A percentile compares a stretch with the other conserved stretches of the same genome.
Evolutionary conservation across 371 early-diverging fungal genomes (phyloP).

Genomic region (Phascolomyces articulosus): DNA sequence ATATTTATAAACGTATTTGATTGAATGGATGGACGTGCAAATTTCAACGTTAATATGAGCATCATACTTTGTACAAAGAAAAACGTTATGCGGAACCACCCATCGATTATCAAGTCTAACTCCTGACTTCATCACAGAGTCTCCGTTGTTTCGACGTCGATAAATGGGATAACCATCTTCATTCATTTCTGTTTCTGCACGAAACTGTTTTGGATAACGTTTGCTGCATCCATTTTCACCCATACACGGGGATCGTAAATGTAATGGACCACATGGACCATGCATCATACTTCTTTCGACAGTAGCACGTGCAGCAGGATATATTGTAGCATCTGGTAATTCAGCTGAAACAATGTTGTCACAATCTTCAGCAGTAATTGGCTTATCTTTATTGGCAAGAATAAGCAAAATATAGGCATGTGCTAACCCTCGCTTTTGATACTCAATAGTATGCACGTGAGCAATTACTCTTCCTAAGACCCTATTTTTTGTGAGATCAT

Average conservation of each 20-base stretch:
- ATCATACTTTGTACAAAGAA: constrained; percentile 36
- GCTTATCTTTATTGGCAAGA: constrained; percentile 19
- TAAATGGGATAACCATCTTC: constrained; percentile 10
- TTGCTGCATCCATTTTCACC: constrained; percentile 12
- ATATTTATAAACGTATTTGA: too few species aligned
- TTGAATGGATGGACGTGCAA: constrained; percentile 10
- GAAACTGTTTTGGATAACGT: constrained; percentile 21
- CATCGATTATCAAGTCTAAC: constrained; percentile 21
- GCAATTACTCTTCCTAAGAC: constrained; percentile 25
- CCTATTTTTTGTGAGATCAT: constrained; percentile 23
- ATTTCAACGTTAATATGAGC: constrained; percentile 46
- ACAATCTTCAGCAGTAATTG: constrained; percentile 21
- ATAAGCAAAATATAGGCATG: constrained; percentile 33
- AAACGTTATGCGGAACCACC: constrained; percentile 38
- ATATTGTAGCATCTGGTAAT: constrained; percentile 18
- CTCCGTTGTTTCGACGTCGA: constrained; percentile 3
- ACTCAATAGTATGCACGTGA: constrained; percentile 11
- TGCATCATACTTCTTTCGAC: constrained; percentile 33
- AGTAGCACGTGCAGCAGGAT: constrained; percentile 28
- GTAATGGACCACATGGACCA: constrained; percentile 28
- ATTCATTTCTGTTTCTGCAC: constrained; percentile 4
- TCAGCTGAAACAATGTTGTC: constrained; percentile 32
- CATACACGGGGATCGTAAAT: constrained; percentile 25
- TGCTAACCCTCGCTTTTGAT: constrained; percentile 35
- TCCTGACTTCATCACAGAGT: not conserved